Base-by-base conservation (phyloP, 2,329 filamentous ascomycete species). In the Tolypocladium sp. region DNA sequence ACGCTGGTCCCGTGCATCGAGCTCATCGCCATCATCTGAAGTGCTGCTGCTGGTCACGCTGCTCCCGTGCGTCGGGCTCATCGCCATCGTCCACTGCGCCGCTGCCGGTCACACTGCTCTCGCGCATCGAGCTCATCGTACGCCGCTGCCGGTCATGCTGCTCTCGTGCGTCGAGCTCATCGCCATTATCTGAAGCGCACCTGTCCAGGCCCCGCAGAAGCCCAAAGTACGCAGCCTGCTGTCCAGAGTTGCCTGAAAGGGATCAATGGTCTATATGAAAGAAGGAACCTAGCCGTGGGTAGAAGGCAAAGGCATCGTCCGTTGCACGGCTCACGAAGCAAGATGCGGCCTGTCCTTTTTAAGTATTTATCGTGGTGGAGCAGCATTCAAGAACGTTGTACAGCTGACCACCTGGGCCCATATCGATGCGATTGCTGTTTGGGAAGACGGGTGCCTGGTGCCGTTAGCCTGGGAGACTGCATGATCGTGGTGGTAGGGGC, bases 171-270 rank as follows among this genome's bases (percentile, higher is more conserved):
- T 70, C 64, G 22, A 72, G 65, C 35, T 67, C 68, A 27, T 72
- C 71, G 41, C 68, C 67, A 38, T 68, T 66, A 37, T 74, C 73
- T 10, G 53, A 20, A 3, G 40, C 46, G 12, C 7, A 22, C 37
- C 55, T 25, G 4, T 30, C 30, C 64, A 59, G 71, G 64, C 38
- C 63, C 57, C 73, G 68, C 0, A 82, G 67, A n/a, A 68, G 67
- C n/a, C 70, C 63, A 62, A 82, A 83, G 61, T 78, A 80, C 0
- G 71, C 75, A 27, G 68, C 54, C 64, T 83, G 41, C 78, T 76
- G 56, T 71, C 64, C 8, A 77, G 61, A 12, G 68, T 57, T 20
- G 59, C 56, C 51, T 40, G 42, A 20, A 42, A 15, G 2, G 58
- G 12, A 37, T 55, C 49, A 33, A 38, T 42, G 17, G 12, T 33